These are phyloP conservation scores for Prototheca cutis DNA, from an alignment of 163 green algal genomes.

Conservation along the genomic window DNA sequence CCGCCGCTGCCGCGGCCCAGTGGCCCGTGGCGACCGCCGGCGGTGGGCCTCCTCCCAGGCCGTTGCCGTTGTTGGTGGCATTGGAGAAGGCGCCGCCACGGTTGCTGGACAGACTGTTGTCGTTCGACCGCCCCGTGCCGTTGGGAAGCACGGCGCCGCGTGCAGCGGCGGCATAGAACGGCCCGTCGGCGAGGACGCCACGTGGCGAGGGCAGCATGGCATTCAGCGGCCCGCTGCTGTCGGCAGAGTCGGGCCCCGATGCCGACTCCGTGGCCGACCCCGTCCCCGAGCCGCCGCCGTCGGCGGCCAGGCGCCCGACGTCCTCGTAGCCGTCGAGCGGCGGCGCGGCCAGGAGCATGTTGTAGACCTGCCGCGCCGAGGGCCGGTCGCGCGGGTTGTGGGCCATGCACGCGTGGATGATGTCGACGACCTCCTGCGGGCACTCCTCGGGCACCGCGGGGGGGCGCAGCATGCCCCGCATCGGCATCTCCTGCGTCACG, in stretches of 20 bases:
- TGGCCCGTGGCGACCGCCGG: no score
- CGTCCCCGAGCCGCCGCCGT: background rate
- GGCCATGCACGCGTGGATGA: constrained; percentile 3
- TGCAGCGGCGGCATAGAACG: background rate
- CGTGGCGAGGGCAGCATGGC: no score
- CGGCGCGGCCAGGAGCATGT: constrained; percentile 1
- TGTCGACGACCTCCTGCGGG: constrained; percentile 9
- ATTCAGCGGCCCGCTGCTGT: no score
- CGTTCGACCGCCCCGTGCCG: no score
- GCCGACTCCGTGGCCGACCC: background rate
- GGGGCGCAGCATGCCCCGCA: constrained; percentile 5
- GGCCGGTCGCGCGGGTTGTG: background rate
- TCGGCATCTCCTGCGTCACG: constrained; percentile 10
- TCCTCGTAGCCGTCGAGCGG: background rate
- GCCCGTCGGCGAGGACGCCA: background rate
- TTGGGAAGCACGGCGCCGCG: no score
- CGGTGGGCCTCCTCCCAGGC: no score
- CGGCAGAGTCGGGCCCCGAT: background rate
- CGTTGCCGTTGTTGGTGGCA: no score
- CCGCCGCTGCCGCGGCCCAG: background rate
- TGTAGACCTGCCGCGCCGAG: background rate
- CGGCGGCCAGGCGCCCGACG: background rate
- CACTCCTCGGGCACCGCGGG: constrained; percentile 11
- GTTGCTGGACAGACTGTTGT: no score
- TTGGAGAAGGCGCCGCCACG: no score